Conservation (phyloP, 179 eudicot genomes). For the Nepenthes alata region DNA sequence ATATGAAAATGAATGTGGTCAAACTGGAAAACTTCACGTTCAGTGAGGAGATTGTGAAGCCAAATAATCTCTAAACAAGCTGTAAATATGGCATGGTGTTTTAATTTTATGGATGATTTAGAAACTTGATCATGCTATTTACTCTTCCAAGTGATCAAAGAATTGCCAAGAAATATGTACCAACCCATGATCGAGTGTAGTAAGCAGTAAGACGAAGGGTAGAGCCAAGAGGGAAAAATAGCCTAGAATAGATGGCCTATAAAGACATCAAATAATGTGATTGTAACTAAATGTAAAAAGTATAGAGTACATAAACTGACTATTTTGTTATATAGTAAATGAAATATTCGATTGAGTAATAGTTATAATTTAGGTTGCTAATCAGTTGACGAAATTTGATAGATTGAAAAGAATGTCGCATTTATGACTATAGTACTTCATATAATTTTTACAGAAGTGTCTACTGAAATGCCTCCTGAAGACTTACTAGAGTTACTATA, state of each 20-base stretch:
- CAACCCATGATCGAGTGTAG: neutral
- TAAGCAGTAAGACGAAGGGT: neutral
- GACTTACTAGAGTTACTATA: neutral
- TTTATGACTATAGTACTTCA: neutral
- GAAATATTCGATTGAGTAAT: no score
- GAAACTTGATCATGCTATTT: slow-evolving; percentile 10
- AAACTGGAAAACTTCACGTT: slow-evolving; percentile 4
- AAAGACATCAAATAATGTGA: neutral
- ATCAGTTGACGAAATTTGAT: neutral
- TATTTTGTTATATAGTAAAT: neutral
- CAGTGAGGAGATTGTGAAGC: neutral
- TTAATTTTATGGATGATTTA: slow-evolving; percentile 2
- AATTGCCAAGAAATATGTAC: slow-evolving; percentile 4
- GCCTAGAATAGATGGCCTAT: neutral
- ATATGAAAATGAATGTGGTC: slow-evolving; percentile 4
- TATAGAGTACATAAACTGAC: neutral
- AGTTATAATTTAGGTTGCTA: neutral
- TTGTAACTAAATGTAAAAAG: neutral
- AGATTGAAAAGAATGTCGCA: neutral
- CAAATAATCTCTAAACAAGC: slow-evolving; percentile 6
- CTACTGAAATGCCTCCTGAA: neutral
- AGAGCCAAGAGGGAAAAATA: slow-evolving; percentile 1
- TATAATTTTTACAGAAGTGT: neutral
- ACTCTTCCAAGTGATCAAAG: slow-evolving; percentile 11
- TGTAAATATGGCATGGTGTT: slow-evolving; percentile 5